Evolutionary conservation across 1,284 basidiomycete species (phyloP).

Genomic region (Cryptococcus deneoformans): DNA sequence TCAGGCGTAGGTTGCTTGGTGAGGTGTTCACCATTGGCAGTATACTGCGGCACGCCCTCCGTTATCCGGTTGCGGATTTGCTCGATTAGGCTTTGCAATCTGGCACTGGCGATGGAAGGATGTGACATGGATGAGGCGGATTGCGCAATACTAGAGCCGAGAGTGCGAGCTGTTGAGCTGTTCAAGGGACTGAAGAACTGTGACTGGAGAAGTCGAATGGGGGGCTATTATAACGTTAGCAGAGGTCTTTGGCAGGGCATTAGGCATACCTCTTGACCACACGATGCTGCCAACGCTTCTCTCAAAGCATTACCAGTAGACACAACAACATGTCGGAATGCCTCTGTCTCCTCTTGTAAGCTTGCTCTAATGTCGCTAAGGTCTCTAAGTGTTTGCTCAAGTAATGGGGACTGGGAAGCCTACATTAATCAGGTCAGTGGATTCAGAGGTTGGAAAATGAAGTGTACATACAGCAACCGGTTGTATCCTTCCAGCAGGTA

Average conservation of each 20-base stretch:
- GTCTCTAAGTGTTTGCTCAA: conserved; percentile 70
- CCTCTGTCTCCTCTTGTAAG: conserved; percentile 67
- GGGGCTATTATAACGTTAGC: conserved; percentile 16
- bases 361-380: conserved; percentile 65
- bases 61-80: conserved; percentile 28
- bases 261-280: conserved; percentile 29
- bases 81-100: conserved; percentile 30
- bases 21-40: background rate
- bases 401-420: conserved; percentile 52
- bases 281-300: conserved; percentile 49
- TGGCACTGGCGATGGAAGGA: conserved; percentile 40
- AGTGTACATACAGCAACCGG: conserved; percentile 29
- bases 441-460: background rate
- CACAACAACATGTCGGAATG: conserved; percentile 66
- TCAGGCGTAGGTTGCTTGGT: conserved; percentile 10
- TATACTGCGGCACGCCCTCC: conserved; percentile 9
- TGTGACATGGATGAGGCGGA: conserved; percentile 42
- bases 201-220: conserved; percentile 24
- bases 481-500: conserved; percentile 25
- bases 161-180: conserved; percentile 2
- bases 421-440: background rate
- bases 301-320: conserved; percentile 67
- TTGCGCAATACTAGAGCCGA: conserved; percentile 19
- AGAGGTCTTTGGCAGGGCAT: background rate
- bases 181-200: conserved; percentile 27